These are phyloP conservation scores for Beta vulgaris DNA, from an alignment of 148 eudicot genomes.

Conservation along the genomic window DNA sequence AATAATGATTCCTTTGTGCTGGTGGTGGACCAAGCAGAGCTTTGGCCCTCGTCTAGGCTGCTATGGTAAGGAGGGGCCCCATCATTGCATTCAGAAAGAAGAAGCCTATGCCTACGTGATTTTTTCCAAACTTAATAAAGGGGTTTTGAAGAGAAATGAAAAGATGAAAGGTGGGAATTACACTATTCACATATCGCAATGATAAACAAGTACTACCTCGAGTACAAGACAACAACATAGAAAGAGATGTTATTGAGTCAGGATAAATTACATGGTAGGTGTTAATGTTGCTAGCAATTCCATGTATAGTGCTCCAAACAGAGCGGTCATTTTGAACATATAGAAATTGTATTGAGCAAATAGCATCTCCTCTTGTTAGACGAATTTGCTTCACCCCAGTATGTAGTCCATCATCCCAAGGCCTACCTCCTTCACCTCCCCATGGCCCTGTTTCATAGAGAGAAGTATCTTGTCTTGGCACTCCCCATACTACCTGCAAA, in stretches of 20 bases:
- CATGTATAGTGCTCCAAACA: conserved; percentile 61
- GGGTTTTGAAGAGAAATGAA: no score
- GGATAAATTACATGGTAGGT: conserved; percentile 26
- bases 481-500: conserved; percentile 35
- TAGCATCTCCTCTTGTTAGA: conserved; percentile 49
- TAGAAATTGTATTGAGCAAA: conserved; percentile 60
- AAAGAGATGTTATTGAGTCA: background rate
- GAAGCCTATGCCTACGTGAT: no score
- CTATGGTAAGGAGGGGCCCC: no score
- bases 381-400: conserved; percentile 56
- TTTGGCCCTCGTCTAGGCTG: no score
- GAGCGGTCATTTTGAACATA: conserved; percentile 67
- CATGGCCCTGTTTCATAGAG: conserved; percentile 61
- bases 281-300: conserved; percentile 29
- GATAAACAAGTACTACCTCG: no score
- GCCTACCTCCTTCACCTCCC: conserved; percentile 76
- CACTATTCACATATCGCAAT: no score
- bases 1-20: no score
- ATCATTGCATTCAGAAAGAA: no score
- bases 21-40: no score
- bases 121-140: no score
- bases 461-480: conserved; percentile 47
- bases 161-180: background rate
- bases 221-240: no score
- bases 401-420: conserved; percentile 74